phyloP scores from a whole-genome alignment of 371 early-diverging fungal genomes.

The Phascolomyces articulosus region DNA sequence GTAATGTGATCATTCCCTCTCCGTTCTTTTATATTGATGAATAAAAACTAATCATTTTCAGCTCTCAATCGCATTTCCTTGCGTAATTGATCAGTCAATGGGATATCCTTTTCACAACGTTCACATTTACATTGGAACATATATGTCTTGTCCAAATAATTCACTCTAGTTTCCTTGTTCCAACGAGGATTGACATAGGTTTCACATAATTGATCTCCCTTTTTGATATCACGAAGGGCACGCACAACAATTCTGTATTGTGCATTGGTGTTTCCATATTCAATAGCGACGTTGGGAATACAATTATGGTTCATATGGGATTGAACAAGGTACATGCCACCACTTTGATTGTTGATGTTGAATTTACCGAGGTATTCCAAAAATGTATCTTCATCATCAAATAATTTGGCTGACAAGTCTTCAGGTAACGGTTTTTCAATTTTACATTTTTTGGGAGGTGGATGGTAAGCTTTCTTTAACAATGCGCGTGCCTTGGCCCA shows the following conservation, averaged over 20 bases:
- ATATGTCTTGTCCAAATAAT: slow-evolving; percentile 61
- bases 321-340: slow-evolving; percentile 67
- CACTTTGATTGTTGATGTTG: slow-evolving; percentile 73
- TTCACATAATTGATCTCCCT: slow-evolving; percentile 63
- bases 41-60: slow-evolving; percentile 31
- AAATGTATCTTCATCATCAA: slow-evolving; percentile 62
- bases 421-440: slow-evolving; percentile 59
- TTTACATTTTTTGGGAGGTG: slow-evolving; percentile 53
- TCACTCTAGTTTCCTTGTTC: slow-evolving; percentile 62
- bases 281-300: slow-evolving; percentile 58
- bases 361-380: slow-evolving; percentile 66
- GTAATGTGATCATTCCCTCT: too few relatives aligned
- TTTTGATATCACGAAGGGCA: slow-evolving; percentile 56
- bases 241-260: slow-evolving; percentile 63
- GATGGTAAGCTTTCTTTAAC: slow-evolving; percentile 51
- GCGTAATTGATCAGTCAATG: slow-evolving; percentile 51
- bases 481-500: slow-evolving; percentile 57
- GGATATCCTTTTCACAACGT: slow-evolving; percentile 57
- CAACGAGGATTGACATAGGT: slow-evolving; percentile 69
- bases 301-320: slow-evolving; percentile 67
- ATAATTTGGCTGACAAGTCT: slow-evolving; percentile 40
- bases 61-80: slow-evolving; percentile 43
- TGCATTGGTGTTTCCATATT: slow-evolving; percentile 46
- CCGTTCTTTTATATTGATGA: too few relatives aligned
- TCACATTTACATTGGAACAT: slow-evolving; percentile 64